Evolutionary conservation across 1,139 yeast genomes (phyloP).

Genomic region (Scheffersomyces illinoinensis): DNA sequence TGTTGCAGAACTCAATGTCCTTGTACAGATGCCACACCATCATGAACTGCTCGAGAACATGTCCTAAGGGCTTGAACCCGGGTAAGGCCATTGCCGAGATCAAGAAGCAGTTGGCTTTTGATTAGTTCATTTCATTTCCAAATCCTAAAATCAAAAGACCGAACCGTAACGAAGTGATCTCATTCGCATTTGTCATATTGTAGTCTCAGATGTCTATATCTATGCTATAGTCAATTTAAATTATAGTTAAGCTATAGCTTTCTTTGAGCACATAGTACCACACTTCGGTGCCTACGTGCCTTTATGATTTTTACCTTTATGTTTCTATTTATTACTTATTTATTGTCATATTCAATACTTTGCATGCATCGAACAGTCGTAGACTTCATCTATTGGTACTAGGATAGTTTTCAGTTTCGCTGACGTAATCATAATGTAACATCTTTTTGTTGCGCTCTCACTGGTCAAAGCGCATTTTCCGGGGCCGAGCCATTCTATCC

Average conservation of each 20-base stretch:
- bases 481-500: background rate
- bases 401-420: background rate
- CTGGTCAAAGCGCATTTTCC: background rate
- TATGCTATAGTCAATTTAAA: background rate
- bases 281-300: background rate
- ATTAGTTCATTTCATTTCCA: conserved; percentile 27
- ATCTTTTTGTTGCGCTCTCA: background rate
- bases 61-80: conserved; percentile 99
- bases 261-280: background rate
- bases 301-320: background rate
- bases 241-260: background rate
- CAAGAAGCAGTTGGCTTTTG: conserved; percentile 88
- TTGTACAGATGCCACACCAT: conserved; percentile 98
- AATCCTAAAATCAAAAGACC: background rate
- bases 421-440: background rate
- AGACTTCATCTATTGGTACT: background rate
- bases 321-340: background rate
- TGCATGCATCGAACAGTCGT: background rate
- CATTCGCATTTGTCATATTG: background rate
- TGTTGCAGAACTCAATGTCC: conserved; percentile 96
- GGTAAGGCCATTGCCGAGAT: conserved; percentile 97
- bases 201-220: background rate
- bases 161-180: background rate
- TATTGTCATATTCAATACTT: background rate
- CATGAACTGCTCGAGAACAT: conserved; percentile 96